These are phyloP conservation scores for Kalanchoe fedtschenkoi DNA, from an alignment of 164 flowering plant species.

Conservation along the genomic window DNA sequence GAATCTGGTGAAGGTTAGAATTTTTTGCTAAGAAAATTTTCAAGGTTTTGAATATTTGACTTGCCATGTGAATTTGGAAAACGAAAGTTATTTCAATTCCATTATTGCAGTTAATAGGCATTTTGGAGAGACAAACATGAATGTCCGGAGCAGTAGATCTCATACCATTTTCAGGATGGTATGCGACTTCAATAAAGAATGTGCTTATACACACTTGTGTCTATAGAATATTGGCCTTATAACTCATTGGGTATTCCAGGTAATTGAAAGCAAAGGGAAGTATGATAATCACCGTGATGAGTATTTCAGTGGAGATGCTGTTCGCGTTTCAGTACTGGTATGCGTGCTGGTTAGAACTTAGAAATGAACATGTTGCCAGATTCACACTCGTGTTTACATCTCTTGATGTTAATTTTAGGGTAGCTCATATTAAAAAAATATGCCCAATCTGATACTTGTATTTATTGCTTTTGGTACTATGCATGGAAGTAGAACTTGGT, in stretches of 20 bases:
- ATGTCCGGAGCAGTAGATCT: constrained; percentile 88
- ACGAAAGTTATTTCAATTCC: background rate
- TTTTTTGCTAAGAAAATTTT: background rate
- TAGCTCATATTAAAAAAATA: background rate
- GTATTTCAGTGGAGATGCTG: constrained; percentile 47
- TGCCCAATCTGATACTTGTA: background rate
- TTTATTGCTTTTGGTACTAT: background rate
- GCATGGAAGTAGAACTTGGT: constrained; percentile 61
- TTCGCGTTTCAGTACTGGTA: constrained; percentile 96
- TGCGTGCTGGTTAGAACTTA: constrained; percentile 15
- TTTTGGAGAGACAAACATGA: constrained; percentile 98
- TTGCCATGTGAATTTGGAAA: background rate
- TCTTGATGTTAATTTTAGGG: background rate
- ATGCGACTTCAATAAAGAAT: constrained; percentile 4
- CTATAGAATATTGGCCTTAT: background rate
- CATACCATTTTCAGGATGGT: constrained; percentile 99
- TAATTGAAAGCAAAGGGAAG: constrained; percentile 86
- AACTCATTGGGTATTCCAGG: constrained; percentile 29
- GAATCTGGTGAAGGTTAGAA: constrained; percentile 83
- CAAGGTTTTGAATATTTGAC: background rate
- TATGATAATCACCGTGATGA: constrained; percentile 24
- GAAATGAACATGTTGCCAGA: background rate
- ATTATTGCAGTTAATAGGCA: constrained; percentile 70
- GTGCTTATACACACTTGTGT: background rate
- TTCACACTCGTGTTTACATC: no score